phyloP scores from a whole-genome alignment of 1,284 basidiomycete species.

The Wallemia mellicola region DNA sequence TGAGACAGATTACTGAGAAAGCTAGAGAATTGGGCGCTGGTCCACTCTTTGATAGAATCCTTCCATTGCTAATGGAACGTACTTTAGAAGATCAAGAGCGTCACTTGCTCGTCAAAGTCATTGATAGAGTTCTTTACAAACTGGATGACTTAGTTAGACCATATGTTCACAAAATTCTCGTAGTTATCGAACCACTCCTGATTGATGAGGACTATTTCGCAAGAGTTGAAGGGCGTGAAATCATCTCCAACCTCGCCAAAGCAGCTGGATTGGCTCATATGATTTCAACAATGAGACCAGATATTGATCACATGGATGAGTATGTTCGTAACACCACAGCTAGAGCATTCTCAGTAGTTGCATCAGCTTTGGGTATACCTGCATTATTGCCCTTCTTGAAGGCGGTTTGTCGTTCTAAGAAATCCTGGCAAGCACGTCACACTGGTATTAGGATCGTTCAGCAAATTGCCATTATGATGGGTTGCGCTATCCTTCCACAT shows the following conservation, averaged over 20 bases:
- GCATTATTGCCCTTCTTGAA: constrained; percentile 91
- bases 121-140: constrained; percentile 95
- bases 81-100: constrained; percentile 97
- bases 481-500: constrained; percentile 92
- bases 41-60: constrained; percentile 96
- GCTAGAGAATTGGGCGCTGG: constrained; percentile 94
- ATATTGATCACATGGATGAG: constrained; percentile 98
- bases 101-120: constrained; percentile 94
- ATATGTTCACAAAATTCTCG: constrained; percentile 96
- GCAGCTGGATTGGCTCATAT: constrained; percentile 97
- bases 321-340: constrained; percentile 98
- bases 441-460: constrained; percentile 98
- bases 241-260: constrained; percentile 95
- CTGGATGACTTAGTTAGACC: constrained; percentile 95
- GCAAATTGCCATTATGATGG: constrained; percentile 99
- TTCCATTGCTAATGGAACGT: constrained; percentile 93
- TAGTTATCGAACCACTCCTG: constrained; percentile 93
- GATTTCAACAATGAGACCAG: constrained; percentile 99
- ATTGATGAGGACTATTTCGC: constrained; percentile 99
- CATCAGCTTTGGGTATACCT: constrained; percentile 90
- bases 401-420: constrained; percentile 92
- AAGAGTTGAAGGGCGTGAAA: constrained; percentile 94
- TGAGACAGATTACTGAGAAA: constrained; percentile 97
- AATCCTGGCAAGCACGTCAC: constrained; percentile 97
- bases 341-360: constrained; percentile 93